Evolutionary conservation across 2,329 filamentous ascomycete genomes (phyloP), one percentile per base, ranked within the genome.

Genomic region (Pseudocercospora macadamiae): DNA sequence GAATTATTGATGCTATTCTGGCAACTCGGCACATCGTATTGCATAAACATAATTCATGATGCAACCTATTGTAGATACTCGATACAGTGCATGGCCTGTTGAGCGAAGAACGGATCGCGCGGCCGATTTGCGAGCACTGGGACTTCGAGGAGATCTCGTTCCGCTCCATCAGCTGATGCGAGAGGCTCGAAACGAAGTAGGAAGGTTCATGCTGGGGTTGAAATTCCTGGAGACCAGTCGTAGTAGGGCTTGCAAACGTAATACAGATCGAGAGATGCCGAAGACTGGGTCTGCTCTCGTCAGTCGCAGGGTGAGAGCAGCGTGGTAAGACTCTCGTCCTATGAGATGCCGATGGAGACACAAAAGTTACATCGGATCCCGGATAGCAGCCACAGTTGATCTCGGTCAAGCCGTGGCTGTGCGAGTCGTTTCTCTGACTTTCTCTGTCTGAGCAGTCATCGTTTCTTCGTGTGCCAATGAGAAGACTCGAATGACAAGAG

Each of bases 331-430:
- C 37, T 19, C n/a, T n/a, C n/a, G 18, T 42, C 37, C 37, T 19
- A 12, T 19, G 18, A 39, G 36, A 42, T 19, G 8, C 16, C 14
- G 16, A 8, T 18, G 34, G 21, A 19, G 10, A 16, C 18, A 14
- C n/a, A n/a, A n/a, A n/a, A n/a, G n/a, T n/a, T n/a, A 39, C 36
- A 39, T 39, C 36, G n/a, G 36, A 42, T 42, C 16, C 37, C 37
- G 37, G 37, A 26, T 47, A 14, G 12, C 42, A 47, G 48, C 32
- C 51, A 53, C 51, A 53, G 18, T 42, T 39, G 36, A 42, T 53
- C 32, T 39, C 32, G 51, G 19, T 34, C 32, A 42, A 18, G 21
- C 51, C 51, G 51, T 39, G 51, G 21, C 32, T 53, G 23, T 53
- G 21, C 34, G 21, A 42, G 32, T 42, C 14, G 19, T 42, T 10